These are phyloP conservation scores for Citropsis articulata DNA, from an alignment of 345 rosid species.

Conservation along the genomic window DNA sequence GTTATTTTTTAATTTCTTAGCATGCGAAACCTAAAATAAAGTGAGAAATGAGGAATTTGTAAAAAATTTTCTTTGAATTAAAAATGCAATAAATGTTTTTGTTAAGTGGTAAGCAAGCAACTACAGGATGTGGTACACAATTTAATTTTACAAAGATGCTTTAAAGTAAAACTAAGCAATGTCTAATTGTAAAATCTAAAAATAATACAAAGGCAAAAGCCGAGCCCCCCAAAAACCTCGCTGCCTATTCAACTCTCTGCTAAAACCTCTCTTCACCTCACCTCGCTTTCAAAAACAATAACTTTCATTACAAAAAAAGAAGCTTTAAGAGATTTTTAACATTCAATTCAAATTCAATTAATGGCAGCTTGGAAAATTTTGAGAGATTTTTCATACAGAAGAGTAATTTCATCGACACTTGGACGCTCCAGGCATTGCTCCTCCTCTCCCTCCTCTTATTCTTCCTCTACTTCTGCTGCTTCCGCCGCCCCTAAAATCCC, in stretches of 20 bases:
- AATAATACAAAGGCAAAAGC: too few species aligned
- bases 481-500: constrained; percentile 56
- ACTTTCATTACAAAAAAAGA: background rate
- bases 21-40: too few species aligned
- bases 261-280: background rate
- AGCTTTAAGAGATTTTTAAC: background rate
- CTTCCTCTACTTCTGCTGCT: constrained; percentile 16
- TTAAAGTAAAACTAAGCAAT: too few species aligned
- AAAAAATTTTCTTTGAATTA: too few species aligned
- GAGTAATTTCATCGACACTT: constrained; percentile 34
- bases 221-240: background rate
- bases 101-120: too few species aligned
- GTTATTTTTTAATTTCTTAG: too few species aligned
- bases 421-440: constrained; percentile 35
- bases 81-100: too few species aligned
- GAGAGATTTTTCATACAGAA: constrained; percentile 34
- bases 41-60: too few species aligned
- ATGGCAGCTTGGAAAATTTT: constrained; percentile 57
- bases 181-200: too few species aligned
- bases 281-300: too few species aligned
- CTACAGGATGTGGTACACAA: too few species aligned
- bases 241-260: background rate
- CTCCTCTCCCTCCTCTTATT: background rate
- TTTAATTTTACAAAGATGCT: too few species aligned
- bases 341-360: background rate